Percentiles rank a stretch among this genome's conserved stretches.
These are phyloP conservation scores for Triticum aestivum DNA, from an alignment of 176 grass and related monocot species.

Conservation along the genomic window IWGSC_CS_RefSeq_v2.1 NC_057813.1:574518713-574519212, in stretches of 20 bases:
- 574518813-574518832: conserved; percentile 13
- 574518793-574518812: conserved; percentile 13
- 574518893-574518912: not conserved
- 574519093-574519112: conserved; percentile 87
- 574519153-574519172: conserved; percentile 84
- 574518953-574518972: conserved; percentile 80
- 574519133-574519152: conserved; percentile 66
- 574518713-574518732: not conserved
- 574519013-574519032: not conserved
- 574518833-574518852: conserved; percentile 29
- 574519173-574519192: conserved; percentile 85
- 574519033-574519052: conserved; percentile 21
- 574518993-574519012: conserved; percentile 83
- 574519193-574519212: conserved; percentile 91
- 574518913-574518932: conserved; percentile 33
- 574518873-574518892: not conserved
- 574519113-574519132: conserved; percentile 64
- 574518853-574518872: not conserved
- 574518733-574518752: not conserved
- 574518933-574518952: conserved; percentile 83
- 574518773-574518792: not conserved
- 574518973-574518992: conserved; percentile 64
- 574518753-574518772: conserved; percentile 13
- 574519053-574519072: conserved; percentile 30
- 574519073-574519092: conserved; percentile 33